Conservation (phyloP, 129 eudicot genomes). For the Arctium minus region DNA sequence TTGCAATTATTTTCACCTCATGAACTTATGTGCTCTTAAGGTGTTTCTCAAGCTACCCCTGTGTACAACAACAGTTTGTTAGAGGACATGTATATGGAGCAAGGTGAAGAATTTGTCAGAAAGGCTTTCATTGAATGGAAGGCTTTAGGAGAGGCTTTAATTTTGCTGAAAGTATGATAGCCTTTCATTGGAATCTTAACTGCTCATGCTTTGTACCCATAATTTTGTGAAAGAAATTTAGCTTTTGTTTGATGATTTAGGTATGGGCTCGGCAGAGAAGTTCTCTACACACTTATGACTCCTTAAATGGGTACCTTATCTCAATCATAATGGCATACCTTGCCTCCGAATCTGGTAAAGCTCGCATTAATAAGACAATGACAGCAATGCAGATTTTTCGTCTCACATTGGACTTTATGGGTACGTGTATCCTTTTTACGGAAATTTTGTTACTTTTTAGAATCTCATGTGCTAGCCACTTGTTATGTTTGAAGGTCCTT, state of each 20-base stretch:
- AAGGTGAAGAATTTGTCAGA: conserved; percentile 57
- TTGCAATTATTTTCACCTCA: conserved; percentile 10
- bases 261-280: conserved; percentile 96
- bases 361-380: conserved; percentile 57
- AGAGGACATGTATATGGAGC: conserved; percentile 88
- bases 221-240: neutral
- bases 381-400: conserved; percentile 74
- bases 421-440: conserved; percentile 33
- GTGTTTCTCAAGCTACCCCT: conserved; percentile 62
- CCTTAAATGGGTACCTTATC: conserved; percentile 72
- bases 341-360: conserved; percentile 61
- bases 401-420: conserved; percentile 75
- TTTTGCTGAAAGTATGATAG: conserved; percentile 68
- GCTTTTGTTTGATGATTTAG: conserved; percentile 35
- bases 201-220: neutral
- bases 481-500: neutral
- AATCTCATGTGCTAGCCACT: neutral
- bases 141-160: conserved; percentile 68
- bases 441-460: neutral
- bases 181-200: neutral
- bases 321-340: conserved; percentile 72
- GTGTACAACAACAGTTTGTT: conserved; percentile 75
- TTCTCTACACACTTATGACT: conserved; percentile 69
- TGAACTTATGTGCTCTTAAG: conserved; percentile 27
- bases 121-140: conserved; percentile 62